Base-by-base conservation (phyloP, 768 basidiomycete genomes). In the Candolleomyces eurysporus region DNA sequence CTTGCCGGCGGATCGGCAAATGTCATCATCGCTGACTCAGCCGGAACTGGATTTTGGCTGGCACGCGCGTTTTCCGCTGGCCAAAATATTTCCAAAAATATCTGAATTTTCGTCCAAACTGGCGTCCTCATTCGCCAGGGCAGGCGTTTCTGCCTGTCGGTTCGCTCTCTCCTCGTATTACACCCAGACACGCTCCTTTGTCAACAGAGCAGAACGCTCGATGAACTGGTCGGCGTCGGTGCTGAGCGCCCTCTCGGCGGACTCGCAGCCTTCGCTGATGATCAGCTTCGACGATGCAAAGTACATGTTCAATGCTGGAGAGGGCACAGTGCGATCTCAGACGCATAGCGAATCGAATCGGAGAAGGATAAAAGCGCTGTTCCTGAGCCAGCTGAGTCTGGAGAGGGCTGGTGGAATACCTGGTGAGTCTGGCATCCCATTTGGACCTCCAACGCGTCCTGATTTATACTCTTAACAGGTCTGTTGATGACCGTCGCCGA, bases 291-390 rank as follows among this genome's bases (percentile, higher is more conserved):
- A 91, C 65, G 78, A 82, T 57, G 88, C 84, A 13, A 90, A 92
- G 66, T 98, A 95, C 66, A 80, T 96, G 43, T 94, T 98, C 81
- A 95, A 95, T 73, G 86, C 81, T 19, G 89, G 92, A 8, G 94
- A 97, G 73, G 90, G 89, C 61, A 86, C 89, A 1, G 87, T 86
- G 48, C 78, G 96, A 40, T 76, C 89, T 0, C 90, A 90, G 69
- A 73, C 88, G 16, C 89, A 94, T 74, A 85, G 85, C 61, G 78
- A 76, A 64, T 76, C 82, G 49, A 84, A 84, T 53, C 84, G 91
- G 82, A 85, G 81, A 69, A 89, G 84, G 65, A 79, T 90, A 5
- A 81, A 79, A 42, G 88, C 80, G 1, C 61, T 96, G 9, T 96
- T 97, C 73, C 75, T 94, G 63, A 90, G 88, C 1, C 82, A 85